A percentile compares a stretch with the other conserved stretches of the same genome.
Conservation (phyloP, 164 flowering plant genomes). For the Magnolia changhungtana region DNA sequence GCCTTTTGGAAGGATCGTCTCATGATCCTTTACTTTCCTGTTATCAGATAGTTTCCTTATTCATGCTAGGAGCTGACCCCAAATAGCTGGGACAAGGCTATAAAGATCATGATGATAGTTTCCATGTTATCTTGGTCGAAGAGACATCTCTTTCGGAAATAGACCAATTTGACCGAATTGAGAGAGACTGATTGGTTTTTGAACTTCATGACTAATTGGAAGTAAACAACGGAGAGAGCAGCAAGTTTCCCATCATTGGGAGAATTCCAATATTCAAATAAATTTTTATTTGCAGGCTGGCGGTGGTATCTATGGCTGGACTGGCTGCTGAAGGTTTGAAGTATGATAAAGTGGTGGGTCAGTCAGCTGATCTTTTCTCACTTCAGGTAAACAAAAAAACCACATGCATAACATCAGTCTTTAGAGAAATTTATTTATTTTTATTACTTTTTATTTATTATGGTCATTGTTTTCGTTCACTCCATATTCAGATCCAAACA, state of each 20-base stretch:
- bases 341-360: slow-evolving; percentile 92
- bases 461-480: background rate
- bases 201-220: background rate
- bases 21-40: no score
- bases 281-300: slow-evolving; percentile 47
- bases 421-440: background rate
- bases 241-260: background rate
- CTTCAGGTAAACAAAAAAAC: slow-evolving; percentile 63
- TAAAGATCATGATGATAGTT: background rate
- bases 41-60: no score
- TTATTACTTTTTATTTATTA: background rate
- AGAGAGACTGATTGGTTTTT: background rate
- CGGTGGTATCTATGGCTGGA: slow-evolving; percentile 97
- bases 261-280: background rate
- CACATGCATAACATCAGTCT: background rate
- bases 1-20: no score
- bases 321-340: slow-evolving; percentile 89
- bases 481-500: background rate
- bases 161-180: background rate
- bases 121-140: no score
- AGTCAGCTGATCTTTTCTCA: slow-evolving; percentile 93
- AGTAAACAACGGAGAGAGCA: background rate
- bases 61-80: no score
- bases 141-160: no score
- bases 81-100: no score